Conservation (phyloP, 208 protist species). For the Balamuthia mandrillaris region DNA sequence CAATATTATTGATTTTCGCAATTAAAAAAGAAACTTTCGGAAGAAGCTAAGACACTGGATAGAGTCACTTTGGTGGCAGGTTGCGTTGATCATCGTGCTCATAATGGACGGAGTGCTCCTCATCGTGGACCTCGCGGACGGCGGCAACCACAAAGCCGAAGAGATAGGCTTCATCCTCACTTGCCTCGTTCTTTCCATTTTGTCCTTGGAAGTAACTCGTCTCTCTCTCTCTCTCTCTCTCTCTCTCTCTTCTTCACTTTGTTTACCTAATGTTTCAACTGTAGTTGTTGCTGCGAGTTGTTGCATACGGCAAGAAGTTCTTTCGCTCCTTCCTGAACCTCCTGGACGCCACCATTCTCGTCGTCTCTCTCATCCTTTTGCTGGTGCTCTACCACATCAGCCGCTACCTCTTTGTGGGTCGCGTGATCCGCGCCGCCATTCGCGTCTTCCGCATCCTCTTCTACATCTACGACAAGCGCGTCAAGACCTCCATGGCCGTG, state of each 20-base stretch:
- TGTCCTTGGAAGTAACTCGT: background rate
- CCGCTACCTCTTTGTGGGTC: background rate
- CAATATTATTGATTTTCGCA: no score
- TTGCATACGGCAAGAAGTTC: background rate
- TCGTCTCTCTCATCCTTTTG: constrained; percentile 3
- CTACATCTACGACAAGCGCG: background rate
- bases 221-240: background rate
- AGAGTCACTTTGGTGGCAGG: background rate
- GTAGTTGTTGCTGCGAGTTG: background rate
- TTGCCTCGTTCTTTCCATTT: background rate
- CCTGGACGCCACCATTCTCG: constrained; percentile 1
- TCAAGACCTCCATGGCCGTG: constrained; percentile 32
- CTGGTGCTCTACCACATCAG: background rate
- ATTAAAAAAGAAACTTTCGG: no score
- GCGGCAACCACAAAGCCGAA: background rate
- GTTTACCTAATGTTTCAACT: no score
- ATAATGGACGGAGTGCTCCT: background rate
- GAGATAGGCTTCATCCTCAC: background rate
- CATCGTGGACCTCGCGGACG: background rate
- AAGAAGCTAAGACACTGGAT: no score
- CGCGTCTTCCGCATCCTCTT: background rate
- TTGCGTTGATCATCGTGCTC: background rate
- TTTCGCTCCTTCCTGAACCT: background rate
- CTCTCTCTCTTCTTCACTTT: background rate
- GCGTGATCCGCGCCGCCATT: background rate